Base-by-base conservation (phyloP, 805 yeast genomes). In the Priceomyces melissophilus region DNA sequence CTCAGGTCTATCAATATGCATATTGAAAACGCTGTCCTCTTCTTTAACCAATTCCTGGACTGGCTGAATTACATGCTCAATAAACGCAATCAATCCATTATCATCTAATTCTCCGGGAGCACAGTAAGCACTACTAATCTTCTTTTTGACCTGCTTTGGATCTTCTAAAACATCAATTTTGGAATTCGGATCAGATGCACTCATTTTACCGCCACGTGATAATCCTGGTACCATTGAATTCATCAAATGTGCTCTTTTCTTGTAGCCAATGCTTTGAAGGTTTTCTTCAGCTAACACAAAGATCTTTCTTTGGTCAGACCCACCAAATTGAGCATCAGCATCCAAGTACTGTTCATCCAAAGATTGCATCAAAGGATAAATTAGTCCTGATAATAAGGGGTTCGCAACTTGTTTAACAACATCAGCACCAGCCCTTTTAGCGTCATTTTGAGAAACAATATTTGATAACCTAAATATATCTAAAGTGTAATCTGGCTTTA, bases 391-490 rank as follows among this genome's bases (percentile, higher is more conserved):
- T 44, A 93, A 77, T 51, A 89, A 76, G 30, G 99, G 99, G 65
- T 90, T 90, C 29, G 87, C 81, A 35, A 90, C 97, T 71, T 93
- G 99, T 63, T 93, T 93, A 47, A 93, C 99, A 41, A 93, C 99
- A 66, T 93, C 99, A 9, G 99, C 98, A 63, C 99, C 99, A 2
- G 99, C 99, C 65, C 99, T 82, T 71, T 87, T 87, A 45, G 98
- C 96, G 61, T 90, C 98, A 61, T 91, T 90, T 68, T 87, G 96
- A 16, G 96, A 82, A 23, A 88, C 96, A 35, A 71, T 62, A 63
- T 91, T 93, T 35, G 95, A 76, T 58, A 93, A 64, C 63, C 81
- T 82, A 79, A 90, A 93, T 32, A 93, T 67, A 58, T 93, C 99
- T 81, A 93, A 61, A 7, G 95, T 85, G 70, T 87, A 93, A 29